Evolutionary conservation across 2,329 filamentous ascomycete species (phyloP).

Genomic region (Neopestalotiopsis rosae): DNA sequence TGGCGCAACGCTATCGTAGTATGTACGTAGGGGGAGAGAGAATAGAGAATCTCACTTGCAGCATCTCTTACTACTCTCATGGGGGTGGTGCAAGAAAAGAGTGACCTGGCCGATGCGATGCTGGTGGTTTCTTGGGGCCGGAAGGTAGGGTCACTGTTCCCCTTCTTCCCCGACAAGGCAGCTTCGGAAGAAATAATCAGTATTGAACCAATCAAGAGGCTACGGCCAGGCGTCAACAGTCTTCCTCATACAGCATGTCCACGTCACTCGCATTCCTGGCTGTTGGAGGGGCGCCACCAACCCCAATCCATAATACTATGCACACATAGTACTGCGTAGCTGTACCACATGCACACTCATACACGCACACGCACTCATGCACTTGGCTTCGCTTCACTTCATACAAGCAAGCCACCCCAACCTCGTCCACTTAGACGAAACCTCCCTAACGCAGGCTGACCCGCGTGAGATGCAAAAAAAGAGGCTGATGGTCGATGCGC

Average conservation of each 20-base stretch:
- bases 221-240: conserved; percentile 1
- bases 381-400: background rate
- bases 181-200: background rate
- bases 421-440: conserved; percentile 13
- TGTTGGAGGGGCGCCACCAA: background rate
- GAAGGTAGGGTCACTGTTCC: background rate
- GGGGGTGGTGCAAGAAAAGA: too few relatives aligned
- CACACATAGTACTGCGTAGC: too few relatives aligned
- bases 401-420: background rate
- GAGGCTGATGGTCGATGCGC: background rate
- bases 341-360: background rate
- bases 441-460: conserved; percentile 2
- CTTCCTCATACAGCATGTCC: conserved; percentile 15
- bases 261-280: conserved; percentile 9
- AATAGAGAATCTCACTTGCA: too few relatives aligned
- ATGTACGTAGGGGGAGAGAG: background rate
- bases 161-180: background rate
- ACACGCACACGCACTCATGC: background rate
- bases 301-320: background rate
- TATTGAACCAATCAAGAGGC: conserved; percentile 1
- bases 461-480: background rate
- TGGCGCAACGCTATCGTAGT: background rate
- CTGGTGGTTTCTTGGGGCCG: too few relatives aligned
- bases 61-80: too few relatives aligned
- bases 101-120: too few relatives aligned